Conservation (phyloP, 805 yeast species). For the Cyberlindnera meyerae region DNA sequence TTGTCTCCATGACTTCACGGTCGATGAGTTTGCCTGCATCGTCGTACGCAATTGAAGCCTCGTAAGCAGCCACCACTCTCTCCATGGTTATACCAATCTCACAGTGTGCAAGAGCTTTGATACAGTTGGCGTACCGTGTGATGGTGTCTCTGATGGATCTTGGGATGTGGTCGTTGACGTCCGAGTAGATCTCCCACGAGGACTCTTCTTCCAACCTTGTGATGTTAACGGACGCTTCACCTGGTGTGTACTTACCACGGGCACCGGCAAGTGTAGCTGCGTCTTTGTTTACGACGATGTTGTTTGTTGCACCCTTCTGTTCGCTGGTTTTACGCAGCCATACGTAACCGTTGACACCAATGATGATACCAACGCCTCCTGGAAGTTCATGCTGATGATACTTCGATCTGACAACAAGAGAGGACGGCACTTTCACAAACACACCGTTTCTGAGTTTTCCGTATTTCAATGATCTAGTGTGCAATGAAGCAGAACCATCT, state of each 20-base stretch:
- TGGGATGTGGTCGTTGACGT: constrained; percentile 71
- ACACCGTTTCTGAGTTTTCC: constrained; percentile 93
- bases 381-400: constrained; percentile 87
- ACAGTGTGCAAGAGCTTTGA: constrained; percentile 74
- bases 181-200: constrained; percentile 92
- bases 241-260: constrained; percentile 42
- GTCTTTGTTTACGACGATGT: constrained; percentile 26
- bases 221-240: constrained; percentile 60
- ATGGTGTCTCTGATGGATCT: constrained; percentile 63
- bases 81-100: constrained; percentile 85
- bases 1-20: constrained; percentile 62
- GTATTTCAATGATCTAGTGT: constrained; percentile 90
- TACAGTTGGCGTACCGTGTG: constrained; percentile 78
- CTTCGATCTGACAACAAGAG: constrained; percentile 77
- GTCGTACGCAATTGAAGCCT: constrained; percentile 77
- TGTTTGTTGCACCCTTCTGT: constrained; percentile 17
- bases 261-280: constrained; percentile 27
- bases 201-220: constrained; percentile 90
- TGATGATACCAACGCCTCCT: constrained; percentile 84
- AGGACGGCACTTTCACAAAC: constrained; percentile 74
- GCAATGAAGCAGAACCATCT: constrained; percentile 91
- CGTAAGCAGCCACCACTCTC: constrained; percentile 77
- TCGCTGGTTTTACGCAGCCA: constrained; percentile 77
- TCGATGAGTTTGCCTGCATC: constrained; percentile 68
- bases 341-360: constrained; percentile 92